A percentile compares a stretch with the other conserved stretches of the same genome.
Evolutionary conservation across 1,139 yeast species (phyloP).

Genomic region (Protomyces arabidopsidicola): DNA sequence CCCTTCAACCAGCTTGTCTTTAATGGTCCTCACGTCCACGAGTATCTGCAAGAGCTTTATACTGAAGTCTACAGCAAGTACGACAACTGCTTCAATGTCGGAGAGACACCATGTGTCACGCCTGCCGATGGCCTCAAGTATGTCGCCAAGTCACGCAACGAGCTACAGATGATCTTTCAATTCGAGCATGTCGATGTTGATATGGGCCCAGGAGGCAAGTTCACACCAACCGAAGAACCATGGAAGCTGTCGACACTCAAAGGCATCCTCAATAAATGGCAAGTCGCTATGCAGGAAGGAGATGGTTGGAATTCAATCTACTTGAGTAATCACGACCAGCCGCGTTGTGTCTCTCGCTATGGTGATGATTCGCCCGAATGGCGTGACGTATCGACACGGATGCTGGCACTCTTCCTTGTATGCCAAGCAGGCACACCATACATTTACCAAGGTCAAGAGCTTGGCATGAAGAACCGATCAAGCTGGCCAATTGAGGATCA

Average conservation of each 20-base stretch:
- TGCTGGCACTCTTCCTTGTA: constrained; percentile 48
- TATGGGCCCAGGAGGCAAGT: constrained; percentile 43
- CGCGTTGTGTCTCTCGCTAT: constrained; percentile 52
- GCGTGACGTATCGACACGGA: constrained; percentile 46
- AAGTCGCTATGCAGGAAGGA: constrained; percentile 47
- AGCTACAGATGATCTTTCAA: constrained; percentile 52
- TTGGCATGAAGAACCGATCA: constrained; percentile 51
- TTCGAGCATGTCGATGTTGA: constrained; percentile 45
- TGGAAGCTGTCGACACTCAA: constrained; percentile 47
- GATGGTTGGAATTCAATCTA: constrained; percentile 61
- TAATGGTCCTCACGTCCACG: constrained; percentile 56
- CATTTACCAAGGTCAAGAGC: constrained; percentile 59
- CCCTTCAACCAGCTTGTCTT: constrained; percentile 41
- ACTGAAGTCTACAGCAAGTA: constrained; percentile 34
- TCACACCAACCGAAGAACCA: constrained; percentile 42
- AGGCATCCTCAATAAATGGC: constrained; percentile 42
- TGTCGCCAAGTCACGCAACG: constrained; percentile 49
- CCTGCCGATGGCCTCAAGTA: constrained; percentile 45
- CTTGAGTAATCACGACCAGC: constrained; percentile 58
- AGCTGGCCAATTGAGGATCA: constrained; percentile 53
- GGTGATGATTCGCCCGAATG: constrained; percentile 46
- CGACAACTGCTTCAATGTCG: constrained; percentile 50
- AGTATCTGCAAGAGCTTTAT: constrained; percentile 54
- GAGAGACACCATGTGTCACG: constrained; percentile 50
- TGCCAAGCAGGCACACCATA: constrained; percentile 55